phyloP scores from a whole-genome alignment of 306 rosid genomes.

The Dalbergia cultrata region DNA sequence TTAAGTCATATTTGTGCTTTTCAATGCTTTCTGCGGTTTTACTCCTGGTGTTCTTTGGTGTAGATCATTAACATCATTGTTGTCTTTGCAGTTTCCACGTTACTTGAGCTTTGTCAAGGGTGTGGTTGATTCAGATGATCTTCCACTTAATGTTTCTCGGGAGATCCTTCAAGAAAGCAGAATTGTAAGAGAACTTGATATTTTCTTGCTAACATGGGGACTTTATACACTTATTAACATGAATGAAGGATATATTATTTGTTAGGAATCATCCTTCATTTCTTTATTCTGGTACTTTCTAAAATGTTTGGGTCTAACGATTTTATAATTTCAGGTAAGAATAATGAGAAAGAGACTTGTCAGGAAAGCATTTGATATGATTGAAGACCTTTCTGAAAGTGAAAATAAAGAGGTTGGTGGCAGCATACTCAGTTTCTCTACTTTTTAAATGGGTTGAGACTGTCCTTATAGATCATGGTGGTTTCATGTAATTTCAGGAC shows the following conservation, averaged over 20 bases:
- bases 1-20: neutral
- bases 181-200: slow-evolving; percentile 67
- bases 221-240: slow-evolving; percentile 1
- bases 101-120: slow-evolving; percentile 98
- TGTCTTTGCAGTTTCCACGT: slow-evolving; percentile 85
- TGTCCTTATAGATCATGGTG: slow-evolving; percentile 34
- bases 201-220: slow-evolving; percentile 16
- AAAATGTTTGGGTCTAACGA: neutral
- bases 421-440: slow-evolving; percentile 6
- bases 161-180: slow-evolving; percentile 99
- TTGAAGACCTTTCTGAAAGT: slow-evolving; percentile 87
- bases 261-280: slow-evolving; percentile 3
- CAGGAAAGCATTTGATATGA: slow-evolving; percentile 71
- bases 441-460: slow-evolving; percentile 23
- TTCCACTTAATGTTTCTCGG: slow-evolving; percentile 95
- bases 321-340: slow-evolving; percentile 73
- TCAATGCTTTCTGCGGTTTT: slow-evolving; percentile 10
- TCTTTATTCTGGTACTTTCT: neutral
- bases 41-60: neutral
- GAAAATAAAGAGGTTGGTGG: slow-evolving; percentile 88
- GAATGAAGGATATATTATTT: neutral
- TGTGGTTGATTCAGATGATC: slow-evolving; percentile 94
- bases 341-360: slow-evolving; percentile 99
- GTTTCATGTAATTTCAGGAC: slow-evolving; percentile 63
- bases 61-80: slow-evolving; percentile 5